Percentiles rank a stretch among this genome's conserved stretches.
Evolutionary conservation across 106 monocot genomes (phyloP).

Genomic region (Dendrobium huoshanense): DNA sequence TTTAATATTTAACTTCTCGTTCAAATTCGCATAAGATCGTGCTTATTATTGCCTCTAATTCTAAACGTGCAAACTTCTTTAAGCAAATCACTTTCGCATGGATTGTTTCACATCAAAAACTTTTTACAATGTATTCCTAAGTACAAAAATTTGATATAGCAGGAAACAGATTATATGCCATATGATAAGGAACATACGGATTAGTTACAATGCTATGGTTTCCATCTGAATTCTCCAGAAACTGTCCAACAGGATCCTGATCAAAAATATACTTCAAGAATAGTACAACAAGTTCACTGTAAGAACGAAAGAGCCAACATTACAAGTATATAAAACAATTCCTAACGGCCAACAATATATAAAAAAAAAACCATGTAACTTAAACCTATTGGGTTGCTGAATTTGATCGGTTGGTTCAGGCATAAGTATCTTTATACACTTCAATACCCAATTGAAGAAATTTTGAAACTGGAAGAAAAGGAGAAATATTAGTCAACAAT

Average conservation of each 20-base stretch:
- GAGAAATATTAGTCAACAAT: not conserved
- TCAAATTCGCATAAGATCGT: no score
- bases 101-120: no score
- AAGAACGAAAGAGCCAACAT: slow-evolving; percentile 5
- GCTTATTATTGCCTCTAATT: no score
- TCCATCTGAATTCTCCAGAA: slow-evolving; percentile 44
- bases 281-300: slow-evolving; percentile 73
- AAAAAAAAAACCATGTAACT: not conserved
- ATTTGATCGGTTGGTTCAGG: slow-evolving; percentile 71
- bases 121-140: not conserved
- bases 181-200: slow-evolving; percentile 41
- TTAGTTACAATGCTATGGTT: slow-evolving; percentile 45
- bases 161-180: not conserved
- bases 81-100: no score
- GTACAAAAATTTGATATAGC: not conserved
- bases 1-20: no score
- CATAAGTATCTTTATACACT: slow-evolving; percentile 64
- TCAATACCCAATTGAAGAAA: slow-evolving; percentile 91
- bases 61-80: no score
- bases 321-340: not conserved
- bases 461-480: slow-evolving; percentile 77
- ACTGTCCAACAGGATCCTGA: slow-evolving; percentile 61
- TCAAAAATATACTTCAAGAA: slow-evolving; percentile 84
- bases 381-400: slow-evolving; percentile 60
- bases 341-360: not conserved